Conservation (phyloP, 2,329 filamentous ascomycete species). For the Phoma herbarum region DNA sequence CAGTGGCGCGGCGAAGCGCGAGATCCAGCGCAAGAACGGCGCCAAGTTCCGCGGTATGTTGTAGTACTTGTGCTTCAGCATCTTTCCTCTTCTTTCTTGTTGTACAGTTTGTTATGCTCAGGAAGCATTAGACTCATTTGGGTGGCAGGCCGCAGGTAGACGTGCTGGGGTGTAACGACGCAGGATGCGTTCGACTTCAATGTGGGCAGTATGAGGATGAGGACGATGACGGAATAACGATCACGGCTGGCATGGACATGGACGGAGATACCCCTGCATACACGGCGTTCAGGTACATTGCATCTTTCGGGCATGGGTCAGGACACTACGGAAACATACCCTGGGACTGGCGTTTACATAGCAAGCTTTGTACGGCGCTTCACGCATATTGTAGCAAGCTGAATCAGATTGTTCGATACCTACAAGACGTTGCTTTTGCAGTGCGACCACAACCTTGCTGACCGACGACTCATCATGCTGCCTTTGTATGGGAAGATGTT, state of each 20-base stretch:
- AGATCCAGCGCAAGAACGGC: conserved; percentile 25
- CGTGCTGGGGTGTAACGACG: neutral
- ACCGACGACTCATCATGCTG: no score
- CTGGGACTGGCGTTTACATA: conserved; percentile 10
- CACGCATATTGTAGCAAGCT: neutral
- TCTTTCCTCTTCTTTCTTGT: neutral
- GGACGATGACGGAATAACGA: neutral
- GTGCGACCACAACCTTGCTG: no score
- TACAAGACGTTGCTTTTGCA: no score
- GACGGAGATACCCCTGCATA: conserved; percentile 18
- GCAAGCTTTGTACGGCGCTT: neutral
- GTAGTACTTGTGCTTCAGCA: neutral
- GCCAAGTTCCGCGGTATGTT: conserved; percentile 39
- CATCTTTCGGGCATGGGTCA: neutral
- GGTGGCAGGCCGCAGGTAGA: conserved; percentile 13
- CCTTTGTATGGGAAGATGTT: no score
- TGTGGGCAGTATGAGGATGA: neutral
- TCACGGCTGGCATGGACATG: conserved; percentile 6
- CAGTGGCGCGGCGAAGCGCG: conserved; percentile 9
- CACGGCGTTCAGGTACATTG: conserved; percentile 5
- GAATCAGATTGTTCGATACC: neutral
- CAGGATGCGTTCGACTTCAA: neutral
- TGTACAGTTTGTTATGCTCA: neutral
- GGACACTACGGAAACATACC: conserved; percentile 1
- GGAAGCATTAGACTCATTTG: conserved; percentile 1